Evolutionary conservation across 2,329 filamentous ascomycete species (phyloP).

Genomic region (Didymella sp.): DNA sequence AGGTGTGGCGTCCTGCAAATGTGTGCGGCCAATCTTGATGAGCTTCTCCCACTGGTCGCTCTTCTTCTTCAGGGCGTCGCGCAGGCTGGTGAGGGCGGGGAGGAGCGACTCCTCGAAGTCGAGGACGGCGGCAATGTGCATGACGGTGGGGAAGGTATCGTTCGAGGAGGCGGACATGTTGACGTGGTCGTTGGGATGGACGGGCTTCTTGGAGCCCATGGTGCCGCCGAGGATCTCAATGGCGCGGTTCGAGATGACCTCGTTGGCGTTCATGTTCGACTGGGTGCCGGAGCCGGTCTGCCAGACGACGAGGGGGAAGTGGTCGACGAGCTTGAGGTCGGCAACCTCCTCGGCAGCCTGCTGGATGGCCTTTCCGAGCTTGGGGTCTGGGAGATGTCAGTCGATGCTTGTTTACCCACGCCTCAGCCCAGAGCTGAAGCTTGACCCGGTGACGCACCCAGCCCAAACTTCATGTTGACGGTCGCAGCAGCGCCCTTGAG

Average conservation of each 20-base stretch:
- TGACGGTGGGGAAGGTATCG: constrained; percentile 98
- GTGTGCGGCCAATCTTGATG: constrained; percentile 98
- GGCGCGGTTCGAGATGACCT: constrained; percentile 98
- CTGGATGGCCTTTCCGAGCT: constrained; percentile 90
- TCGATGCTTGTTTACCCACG: background rate
- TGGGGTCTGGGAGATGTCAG: constrained; percentile 69
- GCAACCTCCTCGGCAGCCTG: constrained; percentile 94
- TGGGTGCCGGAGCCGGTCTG: constrained; percentile 98
- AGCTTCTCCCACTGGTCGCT: constrained; percentile 88
- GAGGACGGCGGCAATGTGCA: constrained; percentile 97
- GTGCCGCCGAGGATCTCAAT: constrained; percentile 95
- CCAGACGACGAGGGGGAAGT: constrained; percentile 99
- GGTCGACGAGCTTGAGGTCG: constrained; percentile 89
- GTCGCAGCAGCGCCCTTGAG: constrained; percentile 95
- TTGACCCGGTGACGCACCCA: constrained; percentile 63
- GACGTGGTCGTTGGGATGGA: constrained; percentile 99
- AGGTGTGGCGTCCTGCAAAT: constrained; percentile 96
- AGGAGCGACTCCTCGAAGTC: constrained; percentile 88
- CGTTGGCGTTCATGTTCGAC: constrained; percentile 99
- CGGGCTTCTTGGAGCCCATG: constrained; percentile 97
- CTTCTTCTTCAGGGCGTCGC: constrained; percentile 85
- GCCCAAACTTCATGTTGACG: constrained; percentile 93
- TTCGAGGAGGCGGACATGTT: constrained; percentile 99
- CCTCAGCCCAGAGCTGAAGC: background rate
- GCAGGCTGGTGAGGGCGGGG: constrained; percentile 81